These are phyloP conservation scores for Curvularia hawaiiensis DNA, from an alignment of 2,329 filamentous ascomycete species.

Conservation along the genomic window DNA sequence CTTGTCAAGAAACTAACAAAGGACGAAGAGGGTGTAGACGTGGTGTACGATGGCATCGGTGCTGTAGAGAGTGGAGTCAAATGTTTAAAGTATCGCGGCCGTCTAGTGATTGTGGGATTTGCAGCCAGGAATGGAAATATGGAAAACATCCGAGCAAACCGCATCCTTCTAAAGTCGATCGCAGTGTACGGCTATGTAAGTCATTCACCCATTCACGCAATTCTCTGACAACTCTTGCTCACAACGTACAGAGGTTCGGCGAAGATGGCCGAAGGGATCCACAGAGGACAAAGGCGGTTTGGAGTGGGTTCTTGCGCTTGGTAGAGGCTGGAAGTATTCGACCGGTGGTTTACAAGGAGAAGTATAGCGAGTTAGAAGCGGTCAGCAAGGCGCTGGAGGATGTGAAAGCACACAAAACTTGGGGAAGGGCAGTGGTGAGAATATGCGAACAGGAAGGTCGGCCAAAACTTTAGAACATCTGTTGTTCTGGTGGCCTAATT, in stretches of 20 bases:
- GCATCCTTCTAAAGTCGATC: conserved; percentile 30
- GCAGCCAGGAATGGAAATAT: conserved; percentile 59
- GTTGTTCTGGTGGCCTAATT: not conserved
- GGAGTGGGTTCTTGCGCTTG: conserved; percentile 57
- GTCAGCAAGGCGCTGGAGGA: conserved; percentile 59
- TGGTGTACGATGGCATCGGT: conserved; percentile 64
- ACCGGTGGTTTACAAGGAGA: conserved; percentile 56
- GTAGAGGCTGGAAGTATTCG: conserved; percentile 55
- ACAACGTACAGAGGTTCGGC: conserved; percentile 56
- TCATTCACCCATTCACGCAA: not conserved
- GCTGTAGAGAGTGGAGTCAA: conserved; percentile 60
- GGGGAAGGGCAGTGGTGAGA: conserved; percentile 62
- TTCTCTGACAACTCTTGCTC: conserved; percentile 1
- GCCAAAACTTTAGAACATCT: not conserved
- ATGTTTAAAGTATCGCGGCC: conserved; percentile 60
- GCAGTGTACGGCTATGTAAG: conserved; percentile 35
- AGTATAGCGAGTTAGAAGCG: conserved; percentile 57
- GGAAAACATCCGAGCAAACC: conserved; percentile 47
- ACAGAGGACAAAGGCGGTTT: conserved; percentile 54
- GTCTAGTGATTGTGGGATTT: conserved; percentile 64
- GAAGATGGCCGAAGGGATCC: conserved; percentile 60
- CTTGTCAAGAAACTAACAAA: conserved; percentile 55
- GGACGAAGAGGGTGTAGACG: conserved; percentile 58
- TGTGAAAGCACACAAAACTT: conserved; percentile 56
- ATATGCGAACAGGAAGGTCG: conserved; percentile 35